These are phyloP conservation scores for Pseudocercospora musae DNA, from an alignment of 2,329 filamentous ascomycete species.

Conservation along the genomic window DNA sequence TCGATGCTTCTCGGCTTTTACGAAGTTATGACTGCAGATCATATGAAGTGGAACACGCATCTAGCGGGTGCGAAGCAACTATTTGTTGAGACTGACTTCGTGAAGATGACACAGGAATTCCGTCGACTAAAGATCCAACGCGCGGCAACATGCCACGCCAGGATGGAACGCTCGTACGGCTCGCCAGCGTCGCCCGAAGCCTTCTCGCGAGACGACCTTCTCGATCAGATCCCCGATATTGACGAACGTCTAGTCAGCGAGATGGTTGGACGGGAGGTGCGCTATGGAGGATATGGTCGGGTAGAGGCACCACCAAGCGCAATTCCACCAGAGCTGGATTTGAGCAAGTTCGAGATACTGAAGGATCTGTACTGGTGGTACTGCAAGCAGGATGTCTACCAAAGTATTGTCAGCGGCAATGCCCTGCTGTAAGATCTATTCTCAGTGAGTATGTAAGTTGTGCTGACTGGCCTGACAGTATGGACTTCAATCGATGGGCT, in stretches of 20 bases:
- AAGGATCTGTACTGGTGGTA: conserved; percentile 96
- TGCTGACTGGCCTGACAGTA: conserved; percentile 47
- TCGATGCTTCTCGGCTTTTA: conserved; percentile 85
- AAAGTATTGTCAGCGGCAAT: conserved; percentile 84
- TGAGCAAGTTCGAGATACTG: conserved; percentile 75
- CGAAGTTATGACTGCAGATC: conserved; percentile 91
- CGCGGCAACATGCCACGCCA: conserved; percentile 41
- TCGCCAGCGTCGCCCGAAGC: conserved; percentile 13
- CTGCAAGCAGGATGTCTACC: conserved; percentile 87
- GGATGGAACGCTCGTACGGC: conserved; percentile 17
- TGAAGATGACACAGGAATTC: conserved; percentile 67
- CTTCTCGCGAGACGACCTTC: conserved; percentile 25
- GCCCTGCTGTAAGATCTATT: conserved; percentile 67
- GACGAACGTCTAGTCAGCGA: conserved; percentile 57
- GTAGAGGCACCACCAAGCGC: conserved; percentile 40
- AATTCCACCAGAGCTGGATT: conserved; percentile 51
- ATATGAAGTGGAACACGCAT: conserved; percentile 94
- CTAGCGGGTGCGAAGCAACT: conserved; percentile 79
- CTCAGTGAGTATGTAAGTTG: background rate
- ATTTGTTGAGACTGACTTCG: conserved; percentile 76
- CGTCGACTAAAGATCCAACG: conserved; percentile 59
- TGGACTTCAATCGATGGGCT: conserved; percentile 78
- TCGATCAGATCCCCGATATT: conserved; percentile 45
- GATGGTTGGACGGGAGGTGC: conserved; percentile 56
- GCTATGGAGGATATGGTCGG: conserved; percentile 57